Conservation (phyloP, 305 asterid species). For the Withania somnifera region DNA sequence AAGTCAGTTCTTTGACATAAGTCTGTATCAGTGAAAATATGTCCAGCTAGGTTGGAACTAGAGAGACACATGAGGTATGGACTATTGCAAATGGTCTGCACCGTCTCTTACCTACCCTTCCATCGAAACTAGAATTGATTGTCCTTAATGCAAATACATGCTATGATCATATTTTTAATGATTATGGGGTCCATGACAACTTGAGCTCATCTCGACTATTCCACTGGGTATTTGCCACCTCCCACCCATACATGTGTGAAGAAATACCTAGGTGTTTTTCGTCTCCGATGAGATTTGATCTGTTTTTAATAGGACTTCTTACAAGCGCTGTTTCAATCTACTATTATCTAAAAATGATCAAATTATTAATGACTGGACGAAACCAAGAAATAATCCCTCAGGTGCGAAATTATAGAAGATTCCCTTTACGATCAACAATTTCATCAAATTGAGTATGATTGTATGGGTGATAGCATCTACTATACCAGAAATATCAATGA, state of each 20-base stretch:
- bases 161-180: background rate
- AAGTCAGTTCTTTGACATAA: background rate
- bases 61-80: background rate
- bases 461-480: no score
- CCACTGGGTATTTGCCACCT: background rate
- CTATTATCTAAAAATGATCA: no score
- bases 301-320: no score
- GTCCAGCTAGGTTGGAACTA: background rate
- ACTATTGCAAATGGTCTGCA: background rate
- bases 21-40: background rate
- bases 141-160: background rate
- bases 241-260: background rate
- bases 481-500: no score
- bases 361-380: no score
- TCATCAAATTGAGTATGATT: no score
- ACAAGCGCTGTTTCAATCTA: no score
- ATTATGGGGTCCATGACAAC: background rate
- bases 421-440: no score
- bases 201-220: background rate
- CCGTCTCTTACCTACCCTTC: background rate
- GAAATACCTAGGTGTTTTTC: background rate
- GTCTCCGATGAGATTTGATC: background rate
- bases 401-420: no score
- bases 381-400: no score
- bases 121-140: background rate